Percentiles rank a stretch among this genome's conserved stretches.
Evolutionary conservation across 768 basidiomycete genomes (phyloP).

Genomic region (Dioszegia crocea): DNA sequence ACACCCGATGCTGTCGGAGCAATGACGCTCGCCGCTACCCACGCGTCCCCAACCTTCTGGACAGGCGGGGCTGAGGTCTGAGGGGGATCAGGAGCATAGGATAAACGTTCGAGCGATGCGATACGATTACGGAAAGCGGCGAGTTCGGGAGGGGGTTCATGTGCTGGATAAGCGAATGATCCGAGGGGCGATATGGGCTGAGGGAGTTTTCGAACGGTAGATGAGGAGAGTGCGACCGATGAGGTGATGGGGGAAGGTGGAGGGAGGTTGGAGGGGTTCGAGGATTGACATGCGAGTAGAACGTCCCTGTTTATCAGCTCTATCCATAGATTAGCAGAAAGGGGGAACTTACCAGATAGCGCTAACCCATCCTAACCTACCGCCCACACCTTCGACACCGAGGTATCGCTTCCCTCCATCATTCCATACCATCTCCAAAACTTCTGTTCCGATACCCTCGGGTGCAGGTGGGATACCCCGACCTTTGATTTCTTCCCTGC

Average conservation of each 20-base stretch:
- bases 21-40: constrained; percentile 35
- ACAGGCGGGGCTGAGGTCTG: constrained; percentile 27
- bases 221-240: background rate
- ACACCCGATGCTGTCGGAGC: constrained; percentile 18
- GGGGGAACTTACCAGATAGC: constrained; percentile 36
- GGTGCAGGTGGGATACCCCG: constrained; percentile 35
- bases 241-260: constrained; percentile 31
- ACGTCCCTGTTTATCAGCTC: constrained; percentile 33
- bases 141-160: constrained; percentile 2
- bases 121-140: constrained; percentile 5
- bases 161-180: constrained; percentile 2
- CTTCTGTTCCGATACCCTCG: constrained; percentile 40
- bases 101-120: background rate
- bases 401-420: constrained; percentile 40
- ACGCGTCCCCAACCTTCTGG: constrained; percentile 41
- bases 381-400: constrained; percentile 39
- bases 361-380: constrained; percentile 44
- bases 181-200: constrained; percentile 4
- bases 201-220: constrained; percentile 5
- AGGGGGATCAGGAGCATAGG: background rate
- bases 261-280: constrained; percentile 25
- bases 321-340: background rate
- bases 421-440: constrained; percentile 43
- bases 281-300: constrained; percentile 37
- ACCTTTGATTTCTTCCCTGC: constrained; percentile 39